Conservation (phyloP, 108 stramenopile species). For the Parietichytrium sp. region DNA sequence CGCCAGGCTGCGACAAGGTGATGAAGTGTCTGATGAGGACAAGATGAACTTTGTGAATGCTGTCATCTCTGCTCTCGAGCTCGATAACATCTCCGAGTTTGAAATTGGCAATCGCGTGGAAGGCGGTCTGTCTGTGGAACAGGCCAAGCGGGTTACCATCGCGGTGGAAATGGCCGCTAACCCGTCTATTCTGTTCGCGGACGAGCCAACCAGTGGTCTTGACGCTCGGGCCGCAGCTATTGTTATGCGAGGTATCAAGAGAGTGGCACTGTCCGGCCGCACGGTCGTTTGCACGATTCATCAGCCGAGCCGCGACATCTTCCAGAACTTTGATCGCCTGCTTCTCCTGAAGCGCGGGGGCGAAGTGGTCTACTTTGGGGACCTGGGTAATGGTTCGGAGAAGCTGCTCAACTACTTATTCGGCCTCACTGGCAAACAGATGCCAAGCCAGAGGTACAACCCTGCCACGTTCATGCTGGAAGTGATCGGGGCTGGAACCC, state of each 20-base stretch:
- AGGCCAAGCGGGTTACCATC: conserved; percentile 65
- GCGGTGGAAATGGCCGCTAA: conserved; percentile 56
- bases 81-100: conserved; percentile 63
- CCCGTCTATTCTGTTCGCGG: conserved; percentile 58
- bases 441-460: conserved; percentile 59
- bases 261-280: conserved; percentile 52
- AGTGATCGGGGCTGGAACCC: conserved; percentile 60
- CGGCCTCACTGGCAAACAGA: conserved; percentile 46
- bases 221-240: conserved; percentile 43
- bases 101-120: conserved; percentile 56
- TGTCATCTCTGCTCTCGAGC: conserved; percentile 65
- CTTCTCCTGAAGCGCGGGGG: conserved; percentile 68
- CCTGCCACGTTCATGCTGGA: conserved; percentile 84
- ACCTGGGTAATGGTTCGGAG: conserved; percentile 39
- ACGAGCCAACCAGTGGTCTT: conserved; percentile 62
- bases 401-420: conserved; percentile 53
- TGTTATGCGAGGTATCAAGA: conserved; percentile 55
- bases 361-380: conserved; percentile 55
- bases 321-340: conserved; percentile 72
- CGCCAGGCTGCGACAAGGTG: conserved; percentile 40
- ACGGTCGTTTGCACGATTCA: conserved; percentile 73
- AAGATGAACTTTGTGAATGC: conserved; percentile 45
- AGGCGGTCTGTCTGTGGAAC: conserved; percentile 69
- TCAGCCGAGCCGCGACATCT: conserved; percentile 73
- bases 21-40: neutral